Percentiles rank a stretch among this genome's conserved stretches.
Evolutionary conservation across 352 stramenopile genomes (phyloP).

Genomic region (Pythium diclinum): DNA sequence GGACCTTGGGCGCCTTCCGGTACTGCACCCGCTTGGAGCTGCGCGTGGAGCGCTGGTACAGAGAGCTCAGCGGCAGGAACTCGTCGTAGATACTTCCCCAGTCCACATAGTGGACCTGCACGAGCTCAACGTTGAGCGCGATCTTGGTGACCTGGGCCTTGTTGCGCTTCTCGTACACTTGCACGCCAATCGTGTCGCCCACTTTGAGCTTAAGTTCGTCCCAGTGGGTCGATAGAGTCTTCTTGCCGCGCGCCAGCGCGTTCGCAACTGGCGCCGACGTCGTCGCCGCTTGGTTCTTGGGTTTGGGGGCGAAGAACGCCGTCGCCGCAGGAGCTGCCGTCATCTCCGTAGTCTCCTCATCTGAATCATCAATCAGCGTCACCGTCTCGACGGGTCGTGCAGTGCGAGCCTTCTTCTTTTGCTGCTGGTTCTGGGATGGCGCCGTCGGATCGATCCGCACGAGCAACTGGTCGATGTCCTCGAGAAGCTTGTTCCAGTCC

Average conservation of each 20-base stretch:
- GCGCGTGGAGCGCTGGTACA: constrained; percentile 46
- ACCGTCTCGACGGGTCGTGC: background rate
- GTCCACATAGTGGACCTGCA: constrained; percentile 77
- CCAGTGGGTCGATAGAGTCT: constrained; percentile 49
- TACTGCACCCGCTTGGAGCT: constrained; percentile 52
- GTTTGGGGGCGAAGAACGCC: background rate
- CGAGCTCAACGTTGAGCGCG: constrained; percentile 63
- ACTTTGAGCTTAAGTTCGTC: constrained; percentile 56
- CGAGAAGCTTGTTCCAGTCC: constrained; percentile 76
- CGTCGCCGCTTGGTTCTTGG: constrained; percentile 1
- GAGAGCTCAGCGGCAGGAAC: constrained; percentile 57
- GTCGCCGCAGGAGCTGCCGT: background rate
- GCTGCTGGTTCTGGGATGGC: background rate
- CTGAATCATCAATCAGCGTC: background rate
- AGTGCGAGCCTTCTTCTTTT: background rate
- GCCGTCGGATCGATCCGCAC: constrained; percentile 46
- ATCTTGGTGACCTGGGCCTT: constrained; percentile 62
- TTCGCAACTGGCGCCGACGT: constrained; percentile 16
- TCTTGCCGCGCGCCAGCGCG: constrained; percentile 12
- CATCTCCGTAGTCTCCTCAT: background rate
- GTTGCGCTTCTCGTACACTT: constrained; percentile 76
- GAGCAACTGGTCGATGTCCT: constrained; percentile 69
- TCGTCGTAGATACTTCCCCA: constrained; percentile 85
- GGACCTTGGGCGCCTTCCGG: constrained; percentile 59
- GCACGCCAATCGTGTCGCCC: constrained; percentile 65